Conservation (phyloP, 805 yeast genomes). For the Tetrapisispora namnaoensis region DNA sequence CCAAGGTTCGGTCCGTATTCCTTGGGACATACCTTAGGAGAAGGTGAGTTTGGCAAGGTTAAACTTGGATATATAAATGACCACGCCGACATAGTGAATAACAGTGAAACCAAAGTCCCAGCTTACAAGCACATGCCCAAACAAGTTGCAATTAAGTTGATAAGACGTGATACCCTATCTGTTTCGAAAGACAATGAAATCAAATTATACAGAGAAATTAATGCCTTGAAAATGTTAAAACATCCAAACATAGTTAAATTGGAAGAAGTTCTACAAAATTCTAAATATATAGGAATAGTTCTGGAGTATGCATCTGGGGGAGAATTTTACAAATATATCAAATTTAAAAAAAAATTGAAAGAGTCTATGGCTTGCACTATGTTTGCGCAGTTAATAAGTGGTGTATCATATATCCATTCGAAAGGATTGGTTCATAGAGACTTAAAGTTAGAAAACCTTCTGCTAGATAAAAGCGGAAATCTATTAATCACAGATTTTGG, state of each 20-base stretch:
- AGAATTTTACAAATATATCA: constrained; percentile 86
- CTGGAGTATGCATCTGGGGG: constrained; percentile 97
- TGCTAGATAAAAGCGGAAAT: constrained; percentile 79
- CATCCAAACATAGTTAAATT: constrained; percentile 92
- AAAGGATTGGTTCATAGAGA: constrained; percentile 89
- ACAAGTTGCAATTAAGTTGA: constrained; percentile 89
- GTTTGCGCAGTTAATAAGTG: constrained; percentile 89
- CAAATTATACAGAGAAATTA: constrained; percentile 87
- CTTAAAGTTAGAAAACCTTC: constrained; percentile 77
- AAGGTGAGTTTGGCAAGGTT: constrained; percentile 98
- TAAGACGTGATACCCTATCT: constrained; percentile 67
- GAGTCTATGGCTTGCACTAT: constrained; percentile 78
- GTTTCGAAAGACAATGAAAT: constrained; percentile 76
- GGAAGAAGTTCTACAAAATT: constrained; percentile 89
- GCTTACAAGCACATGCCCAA: constrained; percentile 34
- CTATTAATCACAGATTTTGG: constrained; percentile 87
- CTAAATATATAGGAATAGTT: constrained; percentile 91
- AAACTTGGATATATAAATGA: constrained; percentile 95
- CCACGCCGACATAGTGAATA: constrained; percentile 4
- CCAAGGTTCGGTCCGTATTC: constrained; percentile 83
- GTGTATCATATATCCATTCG: constrained; percentile 88
- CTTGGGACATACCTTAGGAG: constrained; percentile 89
- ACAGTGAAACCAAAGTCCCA: background rate
- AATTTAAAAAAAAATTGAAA: constrained; percentile 74
- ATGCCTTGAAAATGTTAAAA: constrained; percentile 70